Conservation (phyloP, 176 grass and related monocot genomes). For the Secale cereale region DNA sequence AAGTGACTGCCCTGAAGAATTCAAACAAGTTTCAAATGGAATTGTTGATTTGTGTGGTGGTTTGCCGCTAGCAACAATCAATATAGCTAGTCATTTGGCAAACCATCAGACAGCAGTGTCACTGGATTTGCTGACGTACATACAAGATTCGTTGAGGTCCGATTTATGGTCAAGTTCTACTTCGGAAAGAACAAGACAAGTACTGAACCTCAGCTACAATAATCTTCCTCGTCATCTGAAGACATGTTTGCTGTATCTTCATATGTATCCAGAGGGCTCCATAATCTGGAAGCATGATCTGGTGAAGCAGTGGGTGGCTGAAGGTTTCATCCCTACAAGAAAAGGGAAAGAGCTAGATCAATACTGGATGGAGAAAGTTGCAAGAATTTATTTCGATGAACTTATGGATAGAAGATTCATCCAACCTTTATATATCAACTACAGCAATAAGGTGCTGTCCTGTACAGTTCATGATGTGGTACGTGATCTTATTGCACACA, state of each 20-base stretch:
- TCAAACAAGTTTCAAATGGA: neutral
- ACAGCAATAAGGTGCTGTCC: neutral
- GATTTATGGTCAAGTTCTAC: neutral
- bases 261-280: neutral
- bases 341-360: neutral
- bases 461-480: neutral
- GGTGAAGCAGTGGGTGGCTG: neutral
- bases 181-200: neutral
- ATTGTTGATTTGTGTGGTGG: neutral
- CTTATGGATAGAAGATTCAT: neutral
- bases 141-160: neutral
- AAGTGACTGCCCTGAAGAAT: neutral
- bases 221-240: neutral
- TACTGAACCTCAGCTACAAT: neutral
- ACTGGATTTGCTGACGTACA: neutral
- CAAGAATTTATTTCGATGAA: neutral
- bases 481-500: neutral
- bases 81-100: neutral
- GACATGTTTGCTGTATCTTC: neutral
- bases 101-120: fast-evolving
- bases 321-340: neutral
- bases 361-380: neutral
- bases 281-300: neutral
- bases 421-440: neutral
- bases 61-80: neutral